Evolutionary conservation across 192 early-diverging fungal species (phyloP).

Genomic region (Backusella sp.): DNA sequence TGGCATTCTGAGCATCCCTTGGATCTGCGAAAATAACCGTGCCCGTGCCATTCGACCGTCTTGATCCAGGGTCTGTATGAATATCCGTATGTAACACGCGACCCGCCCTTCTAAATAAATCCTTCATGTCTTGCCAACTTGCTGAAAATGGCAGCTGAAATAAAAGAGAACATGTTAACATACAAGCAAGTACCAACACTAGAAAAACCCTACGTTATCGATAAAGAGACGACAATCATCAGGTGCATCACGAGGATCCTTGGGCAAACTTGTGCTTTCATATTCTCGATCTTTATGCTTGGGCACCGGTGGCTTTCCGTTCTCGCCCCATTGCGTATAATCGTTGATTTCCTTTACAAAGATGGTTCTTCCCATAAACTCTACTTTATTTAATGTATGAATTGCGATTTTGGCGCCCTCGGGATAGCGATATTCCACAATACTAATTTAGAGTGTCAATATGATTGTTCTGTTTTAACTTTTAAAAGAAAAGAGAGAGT

Average conservation of each 20-base stretch:
- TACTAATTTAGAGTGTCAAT: constrained; percentile 43
- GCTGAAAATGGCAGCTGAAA: constrained; percentile 72
- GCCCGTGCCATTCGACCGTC: constrained; percentile 74
- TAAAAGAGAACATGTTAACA: neutral
- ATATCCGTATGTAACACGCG: constrained; percentile 71
- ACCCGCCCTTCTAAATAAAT: constrained; percentile 77
- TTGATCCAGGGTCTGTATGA: constrained; percentile 49
- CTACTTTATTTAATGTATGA: constrained; percentile 62
- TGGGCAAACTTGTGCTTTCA: constrained; percentile 42
- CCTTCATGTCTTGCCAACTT: constrained; percentile 88
- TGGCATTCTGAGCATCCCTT: constrained; percentile 67
- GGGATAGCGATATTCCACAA: constrained; percentile 73
- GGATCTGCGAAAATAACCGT: constrained; percentile 73
- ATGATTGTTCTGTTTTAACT: neutral
- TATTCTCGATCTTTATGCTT: constrained; percentile 59
- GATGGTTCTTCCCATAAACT: constrained; percentile 70
- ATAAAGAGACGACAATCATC: constrained; percentile 62
- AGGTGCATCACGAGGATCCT: constrained; percentile 28
- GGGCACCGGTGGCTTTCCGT: neutral
- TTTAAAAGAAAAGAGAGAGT: neutral
- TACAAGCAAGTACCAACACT: neutral
- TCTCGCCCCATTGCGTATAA: neutral
- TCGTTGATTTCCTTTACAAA: constrained; percentile 72
- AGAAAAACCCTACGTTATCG: constrained; percentile 52
- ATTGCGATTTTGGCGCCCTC: constrained; percentile 83